A percentile compares a stretch with the other conserved stretches of the same genome.
Conservation (phyloP, 345 rosid species). For the Noccaea caerulescens region DNA sequence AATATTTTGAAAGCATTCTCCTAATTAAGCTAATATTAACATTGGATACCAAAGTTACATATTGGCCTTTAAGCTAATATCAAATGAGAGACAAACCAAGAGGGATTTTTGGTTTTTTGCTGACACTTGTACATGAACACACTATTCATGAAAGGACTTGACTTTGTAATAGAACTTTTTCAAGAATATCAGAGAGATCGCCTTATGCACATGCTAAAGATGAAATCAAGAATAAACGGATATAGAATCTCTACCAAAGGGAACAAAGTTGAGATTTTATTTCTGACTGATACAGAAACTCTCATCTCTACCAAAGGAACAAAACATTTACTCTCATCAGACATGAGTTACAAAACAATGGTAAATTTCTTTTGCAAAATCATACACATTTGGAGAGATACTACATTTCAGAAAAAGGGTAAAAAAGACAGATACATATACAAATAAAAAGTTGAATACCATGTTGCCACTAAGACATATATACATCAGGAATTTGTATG, state of each 20-base stretch:
- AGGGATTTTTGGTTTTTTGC: not conserved
- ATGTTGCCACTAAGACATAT: not conserved
- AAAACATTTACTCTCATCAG: too few relatives aligned
- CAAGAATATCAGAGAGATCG: slow-evolving; percentile 12
- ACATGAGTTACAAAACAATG: too few relatives aligned
- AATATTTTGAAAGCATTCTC: slow-evolving; percentile 13
- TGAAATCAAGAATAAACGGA: too few relatives aligned
- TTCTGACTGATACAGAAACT: slow-evolving; percentile 8
- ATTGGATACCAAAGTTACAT: slow-evolving; percentile 34
- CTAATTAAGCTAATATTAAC: slow-evolving; percentile 13
- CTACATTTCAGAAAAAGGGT: slow-evolving; percentile 13
- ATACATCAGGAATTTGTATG: slow-evolving; percentile 14
- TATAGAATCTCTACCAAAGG: slow-evolving; percentile 10
- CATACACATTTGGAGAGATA: not conserved
- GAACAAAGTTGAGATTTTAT: not conserved
- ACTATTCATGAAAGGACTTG: slow-evolving; percentile 31
- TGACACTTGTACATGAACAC: slow-evolving; percentile 37
- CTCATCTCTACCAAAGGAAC: not conserved
- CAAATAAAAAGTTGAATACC: not conserved
- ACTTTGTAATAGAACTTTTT: slow-evolving; percentile 1
- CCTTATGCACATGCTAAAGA: too few relatives aligned
- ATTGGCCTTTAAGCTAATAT: slow-evolving; percentile 21
- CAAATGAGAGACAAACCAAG: slow-evolving; percentile 26
- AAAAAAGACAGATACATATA: slow-evolving; percentile 5
- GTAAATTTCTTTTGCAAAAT: too few relatives aligned